phyloP scores from a whole-genome alignment of 208 protist genomes.

The Novymonas esmeraldas region DNA sequence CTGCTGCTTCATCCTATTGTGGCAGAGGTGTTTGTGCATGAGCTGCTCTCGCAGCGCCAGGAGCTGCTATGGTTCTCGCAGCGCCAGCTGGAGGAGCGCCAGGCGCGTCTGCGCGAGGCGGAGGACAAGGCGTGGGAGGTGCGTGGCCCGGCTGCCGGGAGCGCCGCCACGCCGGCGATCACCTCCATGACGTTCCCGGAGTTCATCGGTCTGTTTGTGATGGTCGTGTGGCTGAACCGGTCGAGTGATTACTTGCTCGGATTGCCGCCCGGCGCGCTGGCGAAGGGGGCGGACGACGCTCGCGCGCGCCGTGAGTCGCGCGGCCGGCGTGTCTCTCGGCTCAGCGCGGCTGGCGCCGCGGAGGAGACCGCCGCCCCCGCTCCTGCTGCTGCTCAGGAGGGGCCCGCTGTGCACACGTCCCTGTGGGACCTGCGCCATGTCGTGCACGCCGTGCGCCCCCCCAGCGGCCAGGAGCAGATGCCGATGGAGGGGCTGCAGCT shows the following conservation, averaged over 20 bases:
- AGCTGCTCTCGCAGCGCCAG: constrained; percentile 59
- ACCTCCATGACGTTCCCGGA: constrained; percentile 32
- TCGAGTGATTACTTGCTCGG: constrained; percentile 25
- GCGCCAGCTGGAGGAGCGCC: constrained; percentile 15
- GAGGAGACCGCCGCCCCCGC: neutral
- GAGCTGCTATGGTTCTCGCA: constrained; percentile 32
- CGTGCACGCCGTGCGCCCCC: constrained; percentile 9
- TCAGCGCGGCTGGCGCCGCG: constrained; percentile 1
- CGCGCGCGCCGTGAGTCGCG: constrained; percentile 3
- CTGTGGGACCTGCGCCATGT: constrained; percentile 36
- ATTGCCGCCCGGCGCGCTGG: constrained; percentile 18
- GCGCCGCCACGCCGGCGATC: neutral
- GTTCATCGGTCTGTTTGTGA: constrained; percentile 56
- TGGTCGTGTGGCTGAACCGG: constrained; percentile 57
- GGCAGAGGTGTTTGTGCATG: constrained; percentile 66
- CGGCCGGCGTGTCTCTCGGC: constrained; percentile 10
- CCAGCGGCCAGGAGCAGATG: constrained; percentile 20
- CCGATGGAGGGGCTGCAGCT: constrained; percentile 47
- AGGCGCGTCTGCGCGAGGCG: neutral
- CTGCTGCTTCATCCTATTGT: constrained; percentile 62
- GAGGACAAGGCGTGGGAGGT: neutral
- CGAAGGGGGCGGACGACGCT: constrained; percentile 10
- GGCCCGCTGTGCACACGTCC: neutral
- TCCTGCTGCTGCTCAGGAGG: neutral
- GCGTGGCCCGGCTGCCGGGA: constrained; percentile 1